Evolutionary conservation across 1,139 yeast species (phyloP), one percentile per base, ranked within the genome.

Genomic region (Tardiomyces digboiensis): DNA sequence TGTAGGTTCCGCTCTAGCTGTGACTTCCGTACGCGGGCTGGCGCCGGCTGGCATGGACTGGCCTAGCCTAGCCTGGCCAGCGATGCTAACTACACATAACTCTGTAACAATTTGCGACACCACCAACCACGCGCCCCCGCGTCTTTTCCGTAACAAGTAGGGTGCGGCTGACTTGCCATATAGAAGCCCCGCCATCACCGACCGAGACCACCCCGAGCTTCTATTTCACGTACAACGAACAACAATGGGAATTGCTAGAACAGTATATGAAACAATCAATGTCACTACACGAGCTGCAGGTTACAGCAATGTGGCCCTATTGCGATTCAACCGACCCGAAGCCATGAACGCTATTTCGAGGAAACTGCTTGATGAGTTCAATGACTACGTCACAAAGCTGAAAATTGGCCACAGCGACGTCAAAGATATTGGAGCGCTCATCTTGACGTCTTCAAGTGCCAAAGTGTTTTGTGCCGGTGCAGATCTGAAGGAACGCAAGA

Each of bases 401-500:
- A 52, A 54, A 3, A 38, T 42, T 12, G 37, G 40, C 7, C 33
- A 44, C 7, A 39, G 38, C 20, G 20, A 16, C n/a, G 33, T 26
- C 33, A 46, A 46, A n/a, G 50, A 49, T 12, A 54, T 59, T 2
- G 50, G 63, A 8, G 62, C 60, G 1, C 49, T 61, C 38, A 54
- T 61, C 19, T 44, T 61, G 19, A 46, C 60, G 8, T 57, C 63
- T 2, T 50, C 62, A 2, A 45, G 51, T 20, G 50, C 55, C 26
- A 53, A 50, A 33, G 57, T 60, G 6, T 61, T 61, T 44, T 61
- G 65, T 42, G 65, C 65, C 2, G 65, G 65, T 2, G 65, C 65
- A 1, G 65, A 61, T 46, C 54, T 61, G 29, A 61, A 61, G 46
- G 65, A 61, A 42, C 59, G 65, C 39, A 53, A 55, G 44, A 52